phyloP scores from a whole-genome alignment of 2,329 filamentous ascomycete species.

The Helminthosporium solani region DNA sequence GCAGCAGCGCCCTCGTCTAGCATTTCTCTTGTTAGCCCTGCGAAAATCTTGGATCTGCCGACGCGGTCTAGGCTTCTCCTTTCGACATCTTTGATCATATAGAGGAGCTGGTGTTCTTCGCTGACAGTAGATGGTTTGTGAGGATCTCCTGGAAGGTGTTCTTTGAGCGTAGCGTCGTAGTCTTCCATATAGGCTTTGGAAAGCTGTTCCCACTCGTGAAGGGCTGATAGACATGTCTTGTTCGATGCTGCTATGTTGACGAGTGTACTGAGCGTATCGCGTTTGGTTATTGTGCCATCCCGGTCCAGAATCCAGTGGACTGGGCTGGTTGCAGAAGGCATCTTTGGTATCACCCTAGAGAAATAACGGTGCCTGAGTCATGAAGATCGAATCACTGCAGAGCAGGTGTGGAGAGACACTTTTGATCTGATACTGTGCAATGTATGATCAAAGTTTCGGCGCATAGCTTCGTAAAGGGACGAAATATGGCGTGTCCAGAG shows the following conservation, averaged over 20 bases:
- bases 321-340: slow-evolving; percentile 1
- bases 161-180: slow-evolving; percentile 34
- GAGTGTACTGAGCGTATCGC: slow-evolving; percentile 48
- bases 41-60: slow-evolving; percentile 43
- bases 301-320: slow-evolving; percentile 49
- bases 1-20: slow-evolving; percentile 26
- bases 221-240: slow-evolving; percentile 22
- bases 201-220: slow-evolving; percentile 41
- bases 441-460: too few species aligned
- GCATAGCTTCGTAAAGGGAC: too few species aligned
- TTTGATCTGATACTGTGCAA: too few species aligned
- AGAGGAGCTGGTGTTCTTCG: slow-evolving; percentile 43
- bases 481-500: too few species aligned
- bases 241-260: slow-evolving; percentile 38
- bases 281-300: slow-evolving; percentile 50
- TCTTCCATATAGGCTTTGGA: slow-evolving; percentile 46
- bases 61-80: slow-evolving; percentile 45
- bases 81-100: slow-evolving; percentile 42
- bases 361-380: too few species aligned
- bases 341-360: too few species aligned
- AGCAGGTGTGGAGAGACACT: too few species aligned
- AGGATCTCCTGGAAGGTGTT: slow-evolving; percentile 25
- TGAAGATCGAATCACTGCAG: too few species aligned
- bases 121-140: slow-evolving; percentile 29
- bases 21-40: slow-evolving; percentile 34